Conservation (phyloP, 768 basidiomycete genomes). For the Lentinula boryana region DNA sequence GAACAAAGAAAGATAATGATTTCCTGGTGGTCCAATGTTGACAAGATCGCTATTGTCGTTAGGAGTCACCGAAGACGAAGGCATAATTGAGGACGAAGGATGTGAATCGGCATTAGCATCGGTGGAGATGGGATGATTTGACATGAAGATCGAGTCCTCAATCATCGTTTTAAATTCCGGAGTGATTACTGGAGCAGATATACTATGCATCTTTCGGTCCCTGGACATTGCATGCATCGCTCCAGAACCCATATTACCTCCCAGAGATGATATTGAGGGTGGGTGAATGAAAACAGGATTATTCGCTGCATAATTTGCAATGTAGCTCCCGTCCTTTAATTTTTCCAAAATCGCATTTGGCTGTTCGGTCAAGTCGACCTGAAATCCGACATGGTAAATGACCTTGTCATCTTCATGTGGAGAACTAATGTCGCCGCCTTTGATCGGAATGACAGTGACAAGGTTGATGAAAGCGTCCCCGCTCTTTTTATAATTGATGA, state of each 20-base stretch:
- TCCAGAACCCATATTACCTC: neutral
- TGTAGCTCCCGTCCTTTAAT: conserved; percentile 71
- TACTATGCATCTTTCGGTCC: conserved; percentile 25
- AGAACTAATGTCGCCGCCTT: conserved; percentile 46
- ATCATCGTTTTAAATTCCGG: conserved; percentile 47
- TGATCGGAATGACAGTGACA: conserved; percentile 84
- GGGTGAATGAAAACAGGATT: neutral
- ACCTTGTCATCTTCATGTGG: conserved; percentile 61
- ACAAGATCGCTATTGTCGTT: neutral
- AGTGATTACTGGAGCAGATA: conserved; percentile 35
- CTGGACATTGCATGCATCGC: conserved; percentile 7
- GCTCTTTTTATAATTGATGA: conserved; percentile 86
- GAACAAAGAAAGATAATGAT: conserved; percentile 48
- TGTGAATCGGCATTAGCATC: conserved; percentile 24
- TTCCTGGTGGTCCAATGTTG: conserved; percentile 22
- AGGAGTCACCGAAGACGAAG: neutral
- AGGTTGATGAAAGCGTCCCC: conserved; percentile 88
- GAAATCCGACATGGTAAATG: conserved; percentile 90
- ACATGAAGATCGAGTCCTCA: conserved; percentile 38
- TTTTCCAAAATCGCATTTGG: conserved; percentile 79
- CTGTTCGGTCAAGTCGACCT: conserved; percentile 87
- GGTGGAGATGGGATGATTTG: conserved; percentile 40
- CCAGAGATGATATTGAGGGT: neutral
- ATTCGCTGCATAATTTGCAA: conserved; percentile 47
- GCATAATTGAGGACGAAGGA: conserved; percentile 14